Percentiles rank a stretch among this genome's conserved stretches.
These are phyloP conservation scores for Pyricularia sp. DNA, from an alignment of 2,329 filamentous ascomycete genomes.

Conservation along the genomic window DNA sequence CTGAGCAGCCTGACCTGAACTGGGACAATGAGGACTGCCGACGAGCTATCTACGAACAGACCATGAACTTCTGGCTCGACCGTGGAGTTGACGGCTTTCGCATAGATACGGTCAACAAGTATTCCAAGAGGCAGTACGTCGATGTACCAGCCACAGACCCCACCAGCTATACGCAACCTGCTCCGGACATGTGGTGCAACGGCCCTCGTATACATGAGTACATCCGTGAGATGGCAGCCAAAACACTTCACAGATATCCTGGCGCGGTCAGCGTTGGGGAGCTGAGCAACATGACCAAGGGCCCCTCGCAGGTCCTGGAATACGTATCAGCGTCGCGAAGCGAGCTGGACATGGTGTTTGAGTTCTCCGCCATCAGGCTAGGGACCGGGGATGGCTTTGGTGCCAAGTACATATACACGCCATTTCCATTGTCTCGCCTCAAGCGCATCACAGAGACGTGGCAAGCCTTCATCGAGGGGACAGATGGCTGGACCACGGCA, in stretches of 20 bases:
- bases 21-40: slow-evolving; percentile 66
- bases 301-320: slow-evolving; percentile 43
- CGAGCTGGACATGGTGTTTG: slow-evolving; percentile 62
- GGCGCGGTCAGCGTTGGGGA: slow-evolving; percentile 64
- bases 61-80: slow-evolving; percentile 73
- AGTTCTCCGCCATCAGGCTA: slow-evolving; percentile 46
- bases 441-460: slow-evolving; percentile 38
- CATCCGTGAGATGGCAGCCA: slow-evolving; percentile 52
- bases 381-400: slow-evolving; percentile 45
- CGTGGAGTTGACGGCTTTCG: slow-evolving; percentile 65
- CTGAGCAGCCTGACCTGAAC: slow-evolving; percentile 74
- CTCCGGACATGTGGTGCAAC: slow-evolving; percentile 51
- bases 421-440: slow-evolving; percentile 37
- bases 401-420: slow-evolving; percentile 42
- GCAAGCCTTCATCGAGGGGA: slow-evolving; percentile 40
- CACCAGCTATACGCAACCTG: slow-evolving; percentile 39
- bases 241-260: slow-evolving; percentile 45
- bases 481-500: slow-evolving; percentile 47
- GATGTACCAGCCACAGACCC: slow-evolving; percentile 28
- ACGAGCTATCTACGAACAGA: slow-evolving; percentile 58
- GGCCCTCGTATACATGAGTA: slow-evolving; percentile 62
- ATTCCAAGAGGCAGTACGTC: slow-evolving; percentile 43
- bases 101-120: slow-evolving; percentile 68
- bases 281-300: slow-evolving; percentile 48
- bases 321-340: slow-evolving; percentile 50